Conservation (phyloP, 176 grass and related monocot genomes). For the Stipa capillata region DNA sequence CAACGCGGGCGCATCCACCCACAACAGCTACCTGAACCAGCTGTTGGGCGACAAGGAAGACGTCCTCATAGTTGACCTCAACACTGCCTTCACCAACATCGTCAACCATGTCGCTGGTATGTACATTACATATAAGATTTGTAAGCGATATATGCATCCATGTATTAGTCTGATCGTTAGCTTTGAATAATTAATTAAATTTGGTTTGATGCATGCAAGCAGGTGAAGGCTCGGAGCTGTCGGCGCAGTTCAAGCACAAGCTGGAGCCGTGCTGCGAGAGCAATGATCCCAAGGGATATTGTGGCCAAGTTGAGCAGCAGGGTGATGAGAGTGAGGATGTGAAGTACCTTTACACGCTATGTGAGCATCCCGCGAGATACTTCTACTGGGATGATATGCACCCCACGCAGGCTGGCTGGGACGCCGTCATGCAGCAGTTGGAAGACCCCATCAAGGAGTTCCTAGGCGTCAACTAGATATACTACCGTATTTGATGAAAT, state of each 20-base stretch:
- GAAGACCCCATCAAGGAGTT: neutral
- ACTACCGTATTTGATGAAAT: too few relatives aligned
- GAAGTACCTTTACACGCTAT: neutral
- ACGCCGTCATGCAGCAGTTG: neutral
- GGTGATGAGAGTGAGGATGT: neutral
- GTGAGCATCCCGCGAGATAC: neutral
- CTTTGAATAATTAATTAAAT: too few relatives aligned
- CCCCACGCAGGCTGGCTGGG: conserved; percentile 23
- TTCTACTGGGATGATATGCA: conserved; percentile 29
- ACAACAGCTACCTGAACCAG: neutral
- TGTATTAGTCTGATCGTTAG: too few relatives aligned
- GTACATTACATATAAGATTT: too few relatives aligned
- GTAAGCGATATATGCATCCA: too few relatives aligned
- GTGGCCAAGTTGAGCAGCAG: neutral
- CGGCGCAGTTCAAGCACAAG: neutral
- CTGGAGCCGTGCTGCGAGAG: conserved; percentile 31
- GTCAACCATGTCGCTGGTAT: neutral
- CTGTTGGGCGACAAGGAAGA: neutral
- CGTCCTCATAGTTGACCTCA: neutral
- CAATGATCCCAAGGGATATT: neutral
- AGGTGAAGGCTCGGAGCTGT: neutral
- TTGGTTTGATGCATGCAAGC: too few relatives aligned
- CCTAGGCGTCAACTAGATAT: neutral
- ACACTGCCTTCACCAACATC: neutral
- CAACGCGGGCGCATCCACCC: neutral